phyloP scores from a whole-genome alignment of 768 basidiomycete genomes.

The Calocera cornea region DNA sequence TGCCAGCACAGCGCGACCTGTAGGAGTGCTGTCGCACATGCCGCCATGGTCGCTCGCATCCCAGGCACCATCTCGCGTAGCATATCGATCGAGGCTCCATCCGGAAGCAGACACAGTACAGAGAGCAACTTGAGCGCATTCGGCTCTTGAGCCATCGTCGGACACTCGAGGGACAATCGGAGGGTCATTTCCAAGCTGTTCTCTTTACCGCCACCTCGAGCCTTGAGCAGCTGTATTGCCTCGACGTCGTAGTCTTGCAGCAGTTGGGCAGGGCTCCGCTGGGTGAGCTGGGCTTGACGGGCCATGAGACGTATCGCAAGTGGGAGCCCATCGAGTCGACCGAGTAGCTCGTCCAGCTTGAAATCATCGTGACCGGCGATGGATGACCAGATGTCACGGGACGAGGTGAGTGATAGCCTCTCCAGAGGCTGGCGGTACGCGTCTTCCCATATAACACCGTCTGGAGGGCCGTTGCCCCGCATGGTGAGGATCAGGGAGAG shows the following conservation, averaged over 20 bases:
- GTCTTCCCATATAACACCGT: background rate
- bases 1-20: background rate
- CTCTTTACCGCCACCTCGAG: background rate
- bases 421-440: background rate
- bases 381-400: constrained; percentile 10
- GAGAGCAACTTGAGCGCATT: background rate
- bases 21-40: background rate
- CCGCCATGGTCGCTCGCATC: background rate
- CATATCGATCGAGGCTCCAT: background rate
- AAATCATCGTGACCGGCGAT: background rate
- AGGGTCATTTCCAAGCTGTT: background rate
- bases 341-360: background rate
- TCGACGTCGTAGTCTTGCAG: background rate
- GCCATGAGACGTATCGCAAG: background rate
- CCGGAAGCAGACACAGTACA: background rate
- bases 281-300: no score
- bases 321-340: background rate
- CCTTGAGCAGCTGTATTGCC: background rate
- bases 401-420: constrained; percentile 11
- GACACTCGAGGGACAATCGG: background rate
- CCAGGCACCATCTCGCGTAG: background rate
- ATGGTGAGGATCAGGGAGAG: constrained; percentile 28
- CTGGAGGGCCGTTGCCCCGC: constrained; percentile 13
- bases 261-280: background rate
- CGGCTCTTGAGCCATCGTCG: background rate